Percentiles rank a stretch among this genome's conserved stretches.
Conservation (phyloP, 495 filamentous ascomycete genomes). For the Pyrenula aspistea region DNA sequence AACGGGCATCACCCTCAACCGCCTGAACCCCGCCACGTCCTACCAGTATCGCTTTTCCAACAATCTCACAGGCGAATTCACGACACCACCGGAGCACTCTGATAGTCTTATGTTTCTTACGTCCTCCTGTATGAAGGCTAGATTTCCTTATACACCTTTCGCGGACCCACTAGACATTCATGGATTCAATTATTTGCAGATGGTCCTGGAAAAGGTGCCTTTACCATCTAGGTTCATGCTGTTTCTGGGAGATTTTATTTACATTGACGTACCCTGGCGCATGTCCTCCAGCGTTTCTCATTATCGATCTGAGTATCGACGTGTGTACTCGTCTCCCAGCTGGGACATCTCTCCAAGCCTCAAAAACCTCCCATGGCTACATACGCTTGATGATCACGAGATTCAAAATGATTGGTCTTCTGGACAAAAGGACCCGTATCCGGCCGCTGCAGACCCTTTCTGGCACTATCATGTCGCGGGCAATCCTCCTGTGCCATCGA, state of each 20-base stretch:
- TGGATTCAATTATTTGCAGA: conserved; percentile 55
- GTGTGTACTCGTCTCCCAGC: conserved; percentile 85
- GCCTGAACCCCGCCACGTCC: conserved; percentile 45
- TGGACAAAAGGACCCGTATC: conserved; percentile 55
- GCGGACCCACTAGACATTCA: conserved; percentile 71
- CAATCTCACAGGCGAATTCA: conserved; percentile 66
- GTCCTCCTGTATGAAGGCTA: conserved; percentile 79
- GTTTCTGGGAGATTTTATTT: conserved; percentile 98
- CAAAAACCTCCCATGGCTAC: conserved; percentile 80
- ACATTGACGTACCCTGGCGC: conserved; percentile 78
- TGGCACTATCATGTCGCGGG: conserved; percentile 69
- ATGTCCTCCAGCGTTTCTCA: conserved; percentile 58
- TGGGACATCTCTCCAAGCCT: conserved; percentile 38
- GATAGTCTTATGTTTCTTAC: conserved; percentile 76
- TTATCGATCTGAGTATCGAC: conserved; percentile 85
- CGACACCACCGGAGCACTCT: conserved; percentile 56
- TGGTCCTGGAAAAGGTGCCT: conserved; percentile 46
- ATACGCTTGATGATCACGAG: conserved; percentile 92
- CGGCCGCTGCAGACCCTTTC: conserved; percentile 74
- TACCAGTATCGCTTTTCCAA: conserved; percentile 80
- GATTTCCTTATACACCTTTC: conserved; percentile 76
- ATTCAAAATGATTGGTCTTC: conserved; percentile 83
- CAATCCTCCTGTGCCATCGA: conserved; percentile 59
- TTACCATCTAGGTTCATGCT: conserved; percentile 75
- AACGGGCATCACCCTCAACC: conserved; percentile 40